These are phyloP conservation scores for Erysimum cheiranthoides DNA, from an alignment of 345 rosid species.

Conservation along the genomic window DNA sequence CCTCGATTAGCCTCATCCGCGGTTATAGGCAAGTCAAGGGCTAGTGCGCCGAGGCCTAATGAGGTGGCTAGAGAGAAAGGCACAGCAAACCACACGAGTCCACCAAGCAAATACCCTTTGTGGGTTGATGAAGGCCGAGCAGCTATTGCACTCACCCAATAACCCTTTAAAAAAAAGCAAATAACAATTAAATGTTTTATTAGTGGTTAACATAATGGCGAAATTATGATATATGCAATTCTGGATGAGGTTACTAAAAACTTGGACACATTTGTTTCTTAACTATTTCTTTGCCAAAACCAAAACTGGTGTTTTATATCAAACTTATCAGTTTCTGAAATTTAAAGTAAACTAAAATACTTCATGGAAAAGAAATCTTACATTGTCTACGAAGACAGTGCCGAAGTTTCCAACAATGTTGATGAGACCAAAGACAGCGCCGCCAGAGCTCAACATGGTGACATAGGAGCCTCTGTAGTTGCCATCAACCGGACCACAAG, in stretches of 20 bases:
- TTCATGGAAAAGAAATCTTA: slow-evolving; percentile 46
- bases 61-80: slow-evolving; percentile 94
- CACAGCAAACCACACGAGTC: slow-evolving; percentile 94
- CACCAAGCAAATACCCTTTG: slow-evolving; percentile 89
- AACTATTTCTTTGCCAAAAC: background rate
- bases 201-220: background rate
- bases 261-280: no score
- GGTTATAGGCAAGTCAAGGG: slow-evolving; percentile 83
- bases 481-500: slow-evolving; percentile 85
- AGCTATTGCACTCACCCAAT: slow-evolving; percentile 98
- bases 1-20: slow-evolving; percentile 77
- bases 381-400: slow-evolving; percentile 92
- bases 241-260: background rate
- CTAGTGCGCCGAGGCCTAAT: slow-evolving; percentile 93
- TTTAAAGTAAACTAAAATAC: background rate
- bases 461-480: slow-evolving; percentile 78
- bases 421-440: slow-evolving; percentile 86
- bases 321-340: background rate
- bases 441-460: slow-evolving; percentile 94
- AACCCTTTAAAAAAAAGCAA: slow-evolving; percentile 60
- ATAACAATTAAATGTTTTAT: background rate
- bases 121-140: slow-evolving; percentile 94
- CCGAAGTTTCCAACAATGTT: slow-evolving; percentile 92
- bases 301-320: background rate
- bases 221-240: background rate